A percentile compares a stretch with the other conserved stretches of the same genome.
Conservation (phyloP, 352 stramenopile genomes). For the Globisporangium alternatum region DNA sequence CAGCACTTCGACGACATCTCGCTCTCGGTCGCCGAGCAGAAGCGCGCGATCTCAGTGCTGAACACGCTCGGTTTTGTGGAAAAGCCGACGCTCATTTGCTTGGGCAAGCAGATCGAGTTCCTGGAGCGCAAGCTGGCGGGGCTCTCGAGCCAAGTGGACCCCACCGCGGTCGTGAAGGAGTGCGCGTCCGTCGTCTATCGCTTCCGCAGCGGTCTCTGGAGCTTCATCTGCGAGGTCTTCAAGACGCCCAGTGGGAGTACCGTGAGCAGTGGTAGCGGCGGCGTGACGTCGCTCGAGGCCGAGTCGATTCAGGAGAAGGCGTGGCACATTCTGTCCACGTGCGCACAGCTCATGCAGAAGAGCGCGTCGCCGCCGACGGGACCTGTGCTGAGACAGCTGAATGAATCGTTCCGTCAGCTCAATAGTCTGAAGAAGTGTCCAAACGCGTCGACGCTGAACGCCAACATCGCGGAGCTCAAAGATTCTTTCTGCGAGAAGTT, state of each 20-base stretch:
- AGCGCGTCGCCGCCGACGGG: slow-evolving; percentile 40
- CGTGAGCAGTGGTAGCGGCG: slow-evolving; percentile 16
- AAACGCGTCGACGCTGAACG: slow-evolving; percentile 56
- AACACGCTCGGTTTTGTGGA: slow-evolving; percentile 54
- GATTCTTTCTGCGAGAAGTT: slow-evolving; percentile 66
- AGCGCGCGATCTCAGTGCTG: slow-evolving; percentile 56
- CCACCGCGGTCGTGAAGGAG: slow-evolving; percentile 46
- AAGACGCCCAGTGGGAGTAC: slow-evolving; percentile 34
- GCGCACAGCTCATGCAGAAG: slow-evolving; percentile 45
- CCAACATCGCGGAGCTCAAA: slow-evolving; percentile 67
- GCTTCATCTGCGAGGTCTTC: slow-evolving; percentile 75
- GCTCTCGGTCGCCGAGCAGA: slow-evolving; percentile 60
- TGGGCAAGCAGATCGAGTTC: slow-evolving; percentile 68
- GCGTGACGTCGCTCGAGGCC: slow-evolving; percentile 60
- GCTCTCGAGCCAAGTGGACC: slow-evolving; percentile 27
- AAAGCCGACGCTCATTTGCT: slow-evolving; percentile 62
- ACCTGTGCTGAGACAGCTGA: slow-evolving; percentile 45
- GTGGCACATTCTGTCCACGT: slow-evolving; percentile 51
- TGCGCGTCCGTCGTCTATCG: slow-evolving; percentile 51
- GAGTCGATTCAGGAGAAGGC: slow-evolving; percentile 64
- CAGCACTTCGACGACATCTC: slow-evolving; percentile 60
- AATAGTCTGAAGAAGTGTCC: slow-evolving; percentile 65
- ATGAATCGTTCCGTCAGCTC: slow-evolving; percentile 64
- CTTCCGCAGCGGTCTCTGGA: slow-evolving; percentile 69
- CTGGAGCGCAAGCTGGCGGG: slow-evolving; percentile 44